Base-by-base conservation (phyloP, 441 rosid genomes). In the Mallotus repandus region DNA sequence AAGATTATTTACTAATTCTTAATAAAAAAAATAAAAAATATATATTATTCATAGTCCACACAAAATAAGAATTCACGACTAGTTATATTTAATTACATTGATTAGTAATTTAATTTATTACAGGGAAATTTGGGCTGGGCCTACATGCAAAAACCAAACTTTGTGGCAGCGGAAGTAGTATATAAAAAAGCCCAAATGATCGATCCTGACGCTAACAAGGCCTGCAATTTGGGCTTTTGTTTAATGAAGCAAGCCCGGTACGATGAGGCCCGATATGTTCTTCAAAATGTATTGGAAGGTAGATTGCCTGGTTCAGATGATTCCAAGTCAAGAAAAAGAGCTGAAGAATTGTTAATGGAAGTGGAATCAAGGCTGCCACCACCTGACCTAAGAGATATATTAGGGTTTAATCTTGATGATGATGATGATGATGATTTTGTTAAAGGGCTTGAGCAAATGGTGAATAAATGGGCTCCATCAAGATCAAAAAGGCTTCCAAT, bases 111-210 rank as follows among this genome's bases (percentile, higher is more conserved):
- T 41, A 1, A 9, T 14, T 22, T 45, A 10, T 52, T 15, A 68
- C 79, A 95, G 98, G 98, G 97, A 7, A 93, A 95, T 77, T 80
- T 95, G 84, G 98, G 97, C 6, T 95, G 99, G 99, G 98, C 97
- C 19, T 89, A 95, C 78, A 91, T 93, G 97, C 96, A 91, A 76
- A 90, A 93, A 78, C 71, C 87, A 6, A 93, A 89, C 85, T 93
- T 74, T 84, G 43, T 89, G 64, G 85, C 91, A 3, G 98, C 97
- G 0, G 97, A 95, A 81, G 95, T 84, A 0, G 94, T 92, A 12
- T 92, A 91, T 57, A 72, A 84, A 71, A 95, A 95, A 70, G 97
- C 98, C 5, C 91, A 86, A 32, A 91, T 95, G 81, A 83, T 95
- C 2, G 96, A 93, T 19, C 91, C 96, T 0, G 89, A 88, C 15